Conservation (phyloP, 2,329 filamentous ascomycete species). For the Diplodia seriata region DNA sequence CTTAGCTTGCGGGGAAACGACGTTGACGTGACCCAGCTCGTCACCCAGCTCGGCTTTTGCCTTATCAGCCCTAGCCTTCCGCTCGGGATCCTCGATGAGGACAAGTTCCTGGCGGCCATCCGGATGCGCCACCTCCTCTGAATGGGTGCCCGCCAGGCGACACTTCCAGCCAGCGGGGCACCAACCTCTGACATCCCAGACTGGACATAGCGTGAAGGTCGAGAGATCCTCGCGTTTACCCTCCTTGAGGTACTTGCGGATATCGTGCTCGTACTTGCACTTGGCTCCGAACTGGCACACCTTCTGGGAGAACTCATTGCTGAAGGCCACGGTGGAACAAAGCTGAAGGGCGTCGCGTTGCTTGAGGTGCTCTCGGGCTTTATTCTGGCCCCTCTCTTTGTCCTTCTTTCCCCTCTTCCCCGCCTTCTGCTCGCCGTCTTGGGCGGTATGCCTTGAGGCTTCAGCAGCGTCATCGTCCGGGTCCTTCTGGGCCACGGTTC, state of each 20-base stretch:
- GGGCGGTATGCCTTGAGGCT: conserved; percentile 55
- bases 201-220: conserved; percentile 79
- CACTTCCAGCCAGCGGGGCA: conserved; percentile 94
- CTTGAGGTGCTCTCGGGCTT: conserved; percentile 77
- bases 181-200: conserved; percentile 76
- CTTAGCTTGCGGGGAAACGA: conserved; percentile 73
- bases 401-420: conserved; percentile 62
- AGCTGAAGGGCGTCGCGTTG: conserved; percentile 79
- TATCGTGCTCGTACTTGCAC: conserved; percentile 82
- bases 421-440: conserved; percentile 47
- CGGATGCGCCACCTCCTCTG: conserved; percentile 75
- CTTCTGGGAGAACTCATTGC: conserved; percentile 79
- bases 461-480: conserved; percentile 66
- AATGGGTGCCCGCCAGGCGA: conserved; percentile 87
- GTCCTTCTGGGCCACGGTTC: conserved; percentile 34
- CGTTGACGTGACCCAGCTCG: conserved; percentile 74
- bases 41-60: conserved; percentile 44
- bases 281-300: conserved; percentile 79
- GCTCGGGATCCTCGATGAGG: conserved; percentile 65
- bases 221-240: conserved; percentile 81
- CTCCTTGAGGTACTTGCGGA: conserved; percentile 83
- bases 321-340: conserved; percentile 75
- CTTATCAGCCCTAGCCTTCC: conserved; percentile 56
- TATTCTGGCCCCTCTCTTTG: conserved; percentile 78
- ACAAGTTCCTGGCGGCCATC: conserved; percentile 86